Evolutionary conservation across 306 rosid genomes (phyloP), one percentile per base, ranked within the genome.

Genomic region (Prunus kanzakura): DNA sequence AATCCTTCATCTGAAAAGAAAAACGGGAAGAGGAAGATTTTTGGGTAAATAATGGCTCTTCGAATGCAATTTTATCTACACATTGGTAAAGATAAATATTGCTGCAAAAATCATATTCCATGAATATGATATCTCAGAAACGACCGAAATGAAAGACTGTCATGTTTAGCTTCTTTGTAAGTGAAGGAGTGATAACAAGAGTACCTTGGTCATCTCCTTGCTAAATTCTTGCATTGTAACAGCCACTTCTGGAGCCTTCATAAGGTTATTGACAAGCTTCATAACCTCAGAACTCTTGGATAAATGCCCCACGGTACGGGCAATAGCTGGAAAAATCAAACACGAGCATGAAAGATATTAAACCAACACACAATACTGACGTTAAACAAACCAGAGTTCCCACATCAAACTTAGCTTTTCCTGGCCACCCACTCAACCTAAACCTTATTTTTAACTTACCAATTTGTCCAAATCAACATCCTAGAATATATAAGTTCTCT

Each of bases 151-250:
- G 19, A 25, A 50, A 61, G 45, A 27, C 25, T 58, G n/a, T 25
- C 11, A 50, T 11, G 8, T 18, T 25, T 61, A 49, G 58, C 47
- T 45, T 61, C 52, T 46, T 19, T 23, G 45, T 45, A 57, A 73
- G 30, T 18, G 72, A 58, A 58, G 25, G 19, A 64, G n/a, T 1
- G 65, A 46, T 47, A 4, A 19, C 35, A 54, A 6, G 52, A 60
- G 22, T 82, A 96, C 99, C 98, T 96, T 96, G 4, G 99, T 92
- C 98, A 92, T 96, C 85, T 96, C 99, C 81, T 92, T 96, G 93
- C 93, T 91, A 71, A 96, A 96, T 75, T 92, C 99, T 83, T 89
- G 97, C 99, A 96, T 96, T 47, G 99, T 91, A 67, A 84, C 86
- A 49, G 98, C 99, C 93, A 92, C 88, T 81, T 89, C 93, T 23